Evolutionary conservation across 2,329 filamentous ascomycete genomes (phyloP).

Genomic region (Neobulgaria alba): DNA sequence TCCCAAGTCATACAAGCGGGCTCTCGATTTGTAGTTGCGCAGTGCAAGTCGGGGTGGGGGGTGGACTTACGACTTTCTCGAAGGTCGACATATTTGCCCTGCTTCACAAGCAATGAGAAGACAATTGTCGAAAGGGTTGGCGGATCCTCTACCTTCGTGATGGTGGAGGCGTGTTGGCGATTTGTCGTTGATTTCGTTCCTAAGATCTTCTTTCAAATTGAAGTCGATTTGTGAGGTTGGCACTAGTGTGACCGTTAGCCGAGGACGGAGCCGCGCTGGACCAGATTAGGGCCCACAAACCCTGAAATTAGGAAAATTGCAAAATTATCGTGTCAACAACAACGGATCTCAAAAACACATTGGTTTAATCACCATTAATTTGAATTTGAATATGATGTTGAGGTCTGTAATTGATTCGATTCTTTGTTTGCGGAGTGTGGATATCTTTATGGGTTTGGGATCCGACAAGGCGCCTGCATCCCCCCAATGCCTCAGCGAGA

Average conservation of each 20-base stretch:
- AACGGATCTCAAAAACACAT: too few species aligned
- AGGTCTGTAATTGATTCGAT: too few species aligned
- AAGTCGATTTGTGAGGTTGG: neutral
- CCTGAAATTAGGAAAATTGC: neutral
- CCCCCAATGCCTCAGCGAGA: too few species aligned
- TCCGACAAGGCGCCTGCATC: too few species aligned
- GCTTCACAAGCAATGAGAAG: slow-evolving; percentile 28
- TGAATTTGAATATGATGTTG: too few species aligned
- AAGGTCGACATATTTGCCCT: slow-evolving; percentile 56
- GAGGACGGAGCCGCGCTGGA: slow-evolving; percentile 8
- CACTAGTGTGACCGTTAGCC: neutral
- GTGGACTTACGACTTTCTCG: slow-evolving; percentile 59
- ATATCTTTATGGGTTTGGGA: too few species aligned
- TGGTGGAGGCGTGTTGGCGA: slow-evolving; percentile 28
- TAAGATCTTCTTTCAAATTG: slow-evolving; percentile 10
- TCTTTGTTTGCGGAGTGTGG: too few species aligned
- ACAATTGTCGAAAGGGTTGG: slow-evolving; percentile 27
- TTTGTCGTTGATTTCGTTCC: slow-evolving; percentile 24
- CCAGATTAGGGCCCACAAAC: slow-evolving; percentile 17
- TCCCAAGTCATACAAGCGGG: slow-evolving; percentile 1
- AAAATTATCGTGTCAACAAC: too few species aligned
- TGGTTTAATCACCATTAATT: too few species aligned
- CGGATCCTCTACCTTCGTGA: slow-evolving; percentile 30
- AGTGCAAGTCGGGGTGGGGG: neutral
- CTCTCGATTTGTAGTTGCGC: neutral